A percentile compares a stretch with the other conserved stretches of the same genome.
phyloP scores from a whole-genome alignment of 1,284 basidiomycete species.

The Pseudozyma thailandica region DNA sequence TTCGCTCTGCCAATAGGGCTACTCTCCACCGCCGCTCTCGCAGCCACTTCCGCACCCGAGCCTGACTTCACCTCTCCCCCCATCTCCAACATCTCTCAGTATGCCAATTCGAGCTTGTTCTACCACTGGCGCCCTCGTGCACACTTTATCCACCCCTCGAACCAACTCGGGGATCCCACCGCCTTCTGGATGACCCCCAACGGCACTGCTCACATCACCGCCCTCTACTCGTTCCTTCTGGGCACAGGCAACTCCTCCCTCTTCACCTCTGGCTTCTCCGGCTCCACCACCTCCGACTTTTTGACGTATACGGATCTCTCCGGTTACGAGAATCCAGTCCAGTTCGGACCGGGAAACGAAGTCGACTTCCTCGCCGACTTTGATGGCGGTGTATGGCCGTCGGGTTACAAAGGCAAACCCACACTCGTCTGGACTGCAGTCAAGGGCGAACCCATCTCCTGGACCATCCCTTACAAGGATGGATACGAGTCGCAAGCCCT shows the following conservation, averaged over 20 bases:
- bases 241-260: conserved; percentile 19
- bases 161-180: conserved; percentile 40
- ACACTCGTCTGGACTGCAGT: conserved; percentile 39
- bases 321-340: conserved; percentile 20
- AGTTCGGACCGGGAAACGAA: conserved; percentile 35
- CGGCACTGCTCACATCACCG: conserved; percentile 24
- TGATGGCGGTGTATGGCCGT: conserved; percentile 29
- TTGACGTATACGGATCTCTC: conserved; percentile 25
- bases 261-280: conserved; percentile 23
- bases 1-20: conserved; percentile 2
- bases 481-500: conserved; percentile 37
- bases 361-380: conserved; percentile 39
- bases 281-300: conserved; percentile 27
- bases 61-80: conserved; percentile 36
- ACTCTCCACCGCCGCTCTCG: not conserved
- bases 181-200: conserved; percentile 28
- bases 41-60: not conserved
- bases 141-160: conserved; percentile 43
- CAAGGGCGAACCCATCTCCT: conserved; percentile 31
- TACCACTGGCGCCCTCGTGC: conserved; percentile 39
- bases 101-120: conserved; percentile 33
- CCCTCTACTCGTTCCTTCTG: conserved; percentile 28
- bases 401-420: conserved; percentile 34
- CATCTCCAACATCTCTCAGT: conserved; percentile 25
- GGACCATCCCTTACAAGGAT: conserved; percentile 39